A percentile compares a stretch with the other conserved stretches of the same genome.
These are phyloP conservation scores for Pleurotus eryngii DNA, from an alignment of 768 basidiomycete species.

Conservation along the genomic window DNA sequence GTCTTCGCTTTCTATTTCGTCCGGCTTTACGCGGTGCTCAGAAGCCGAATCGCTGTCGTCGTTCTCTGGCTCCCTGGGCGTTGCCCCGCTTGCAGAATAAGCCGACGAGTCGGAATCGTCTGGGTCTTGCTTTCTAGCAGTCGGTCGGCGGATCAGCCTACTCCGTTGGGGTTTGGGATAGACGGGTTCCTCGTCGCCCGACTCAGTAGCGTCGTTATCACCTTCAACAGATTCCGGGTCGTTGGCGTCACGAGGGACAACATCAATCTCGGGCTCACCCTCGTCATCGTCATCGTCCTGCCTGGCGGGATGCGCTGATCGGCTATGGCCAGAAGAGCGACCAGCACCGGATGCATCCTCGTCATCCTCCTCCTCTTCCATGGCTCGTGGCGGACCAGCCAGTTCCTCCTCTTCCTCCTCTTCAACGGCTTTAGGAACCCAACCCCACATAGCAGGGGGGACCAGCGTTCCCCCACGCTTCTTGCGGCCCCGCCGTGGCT, in stretches of 20 bases:
- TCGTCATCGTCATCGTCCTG: slow-evolving; percentile 16
- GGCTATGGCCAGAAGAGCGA: slow-evolving; percentile 10
- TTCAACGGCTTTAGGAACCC: slow-evolving; percentile 40
- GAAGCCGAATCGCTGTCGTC: slow-evolving; percentile 10
- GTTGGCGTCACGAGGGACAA: not conserved
- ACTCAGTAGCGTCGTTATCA: slow-evolving; percentile 1
- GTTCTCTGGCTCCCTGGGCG: slow-evolving; percentile 19
- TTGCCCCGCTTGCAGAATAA: slow-evolving; percentile 21
- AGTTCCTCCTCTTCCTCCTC: slow-evolving; percentile 19
- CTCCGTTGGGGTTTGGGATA: not conserved
- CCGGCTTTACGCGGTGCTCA: slow-evolving; percentile 9
- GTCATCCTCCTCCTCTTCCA: slow-evolving; percentile 32
- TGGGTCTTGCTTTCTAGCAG: not conserved
- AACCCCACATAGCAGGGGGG: slow-evolving; percentile 83
- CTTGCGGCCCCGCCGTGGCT: slow-evolving; percentile 28
- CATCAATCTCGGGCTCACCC: slow-evolving; percentile 8
- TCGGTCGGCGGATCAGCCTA: slow-evolving; percentile 1
- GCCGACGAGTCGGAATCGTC: slow-evolving; percentile 1
- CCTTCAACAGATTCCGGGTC: not conserved
- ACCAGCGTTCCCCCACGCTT: slow-evolving; percentile 63
- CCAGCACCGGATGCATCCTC: slow-evolving; percentile 19
- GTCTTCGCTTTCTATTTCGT: slow-evolving; percentile 16
- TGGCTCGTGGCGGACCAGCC: slow-evolving; percentile 14
- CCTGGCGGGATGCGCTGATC: slow-evolving; percentile 13
- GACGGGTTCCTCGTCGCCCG: slow-evolving; percentile 14